Evolutionary conservation across 2,329 filamentous ascomycete genomes (phyloP).

Genomic region (Alternaria triticimaculans): DNA sequence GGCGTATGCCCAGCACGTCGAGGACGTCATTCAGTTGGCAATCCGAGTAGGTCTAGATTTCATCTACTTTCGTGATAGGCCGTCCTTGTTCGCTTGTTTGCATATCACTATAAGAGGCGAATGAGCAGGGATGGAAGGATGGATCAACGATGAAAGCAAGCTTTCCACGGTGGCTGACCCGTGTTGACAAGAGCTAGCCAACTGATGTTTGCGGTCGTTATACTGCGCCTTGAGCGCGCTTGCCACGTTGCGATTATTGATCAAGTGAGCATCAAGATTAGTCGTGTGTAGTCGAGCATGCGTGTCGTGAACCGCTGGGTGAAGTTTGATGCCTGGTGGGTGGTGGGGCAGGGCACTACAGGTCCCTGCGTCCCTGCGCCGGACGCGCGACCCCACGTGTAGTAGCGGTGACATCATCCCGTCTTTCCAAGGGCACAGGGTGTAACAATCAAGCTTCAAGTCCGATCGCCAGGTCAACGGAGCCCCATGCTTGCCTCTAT

Average conservation of each 20-base stretch:
- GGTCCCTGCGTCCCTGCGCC: slow-evolving; percentile 21
- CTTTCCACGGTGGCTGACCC: background rate
- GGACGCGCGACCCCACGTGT: slow-evolving; percentile 17
- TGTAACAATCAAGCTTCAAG: slow-evolving; percentile 17
- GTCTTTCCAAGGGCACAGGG: background rate
- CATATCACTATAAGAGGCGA: slow-evolving; percentile 3
- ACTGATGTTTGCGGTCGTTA: background rate
- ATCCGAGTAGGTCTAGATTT: background rate
- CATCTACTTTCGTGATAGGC: slow-evolving; percentile 6
- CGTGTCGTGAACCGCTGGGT: background rate
- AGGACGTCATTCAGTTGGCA: slow-evolving; percentile 5
- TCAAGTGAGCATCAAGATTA: background rate
- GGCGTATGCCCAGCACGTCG: background rate
- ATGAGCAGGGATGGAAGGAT: slow-evolving; percentile 11
- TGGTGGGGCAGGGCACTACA: slow-evolving; percentile 13
- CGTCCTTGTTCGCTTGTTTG: slow-evolving; percentile 9
- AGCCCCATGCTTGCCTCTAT: background rate
- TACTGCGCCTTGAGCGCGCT: background rate
- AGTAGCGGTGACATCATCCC: slow-evolving; percentile 26
- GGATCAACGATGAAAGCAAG: slow-evolving; percentile 8
- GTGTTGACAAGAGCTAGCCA: background rate
- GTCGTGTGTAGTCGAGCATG: background rate
- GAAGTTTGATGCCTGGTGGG: background rate
- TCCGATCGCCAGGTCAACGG: slow-evolving; percentile 3
- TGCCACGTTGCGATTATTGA: background rate